Base-by-base conservation (phyloP, 306 rosid genomes). In the Bauhinia variegata region DNA sequence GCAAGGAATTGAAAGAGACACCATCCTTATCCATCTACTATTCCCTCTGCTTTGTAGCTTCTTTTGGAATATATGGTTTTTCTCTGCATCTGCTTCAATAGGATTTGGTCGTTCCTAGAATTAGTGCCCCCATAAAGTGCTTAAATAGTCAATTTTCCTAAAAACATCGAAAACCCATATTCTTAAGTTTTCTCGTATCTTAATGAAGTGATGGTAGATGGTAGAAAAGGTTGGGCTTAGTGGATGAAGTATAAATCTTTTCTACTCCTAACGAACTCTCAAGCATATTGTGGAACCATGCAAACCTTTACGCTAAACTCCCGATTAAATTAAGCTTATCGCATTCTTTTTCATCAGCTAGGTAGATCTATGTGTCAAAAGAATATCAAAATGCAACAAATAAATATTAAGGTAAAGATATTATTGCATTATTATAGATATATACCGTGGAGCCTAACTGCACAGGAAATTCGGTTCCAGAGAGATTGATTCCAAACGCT, bases 1-100 rank as follows among this genome's bases (percentile, higher is more conserved):
- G 31, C n/a, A 30, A 15, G 3, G 47, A 51, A 14, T 49, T 68
- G 82, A 71, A 73, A 69, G 48, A 28, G 74, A 78, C 80, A 9
- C 48, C 41, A 7, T 68, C 66, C 84, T 77, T 80, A 87, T 82
- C 96, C 79, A 56, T 67, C 18, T 55, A 13, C 73, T 50, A 8
- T 11, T 6, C 72, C 67, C 51, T 53, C 33, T 52, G 44, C 71
- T 49, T 41, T 57, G 59, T 61, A 23, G 23, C 13, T 34, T 55
- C 49, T 47, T 28, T 62, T 16, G 34, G 61, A 61, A 65, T 72
- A 75, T 60, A 67, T 60, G 54, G 46, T 62, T 47, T 71, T 33
- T 68, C 41, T 75, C 18, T 41, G 36, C 68, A 43, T 15, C 2
- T 34, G 38, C 18, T 50, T 8, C 51, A 33, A 36, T 31, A 38